Conservation (phyloP, 371 early-diverging fungal species). For the Dichotomocladium elegans region DNA sequence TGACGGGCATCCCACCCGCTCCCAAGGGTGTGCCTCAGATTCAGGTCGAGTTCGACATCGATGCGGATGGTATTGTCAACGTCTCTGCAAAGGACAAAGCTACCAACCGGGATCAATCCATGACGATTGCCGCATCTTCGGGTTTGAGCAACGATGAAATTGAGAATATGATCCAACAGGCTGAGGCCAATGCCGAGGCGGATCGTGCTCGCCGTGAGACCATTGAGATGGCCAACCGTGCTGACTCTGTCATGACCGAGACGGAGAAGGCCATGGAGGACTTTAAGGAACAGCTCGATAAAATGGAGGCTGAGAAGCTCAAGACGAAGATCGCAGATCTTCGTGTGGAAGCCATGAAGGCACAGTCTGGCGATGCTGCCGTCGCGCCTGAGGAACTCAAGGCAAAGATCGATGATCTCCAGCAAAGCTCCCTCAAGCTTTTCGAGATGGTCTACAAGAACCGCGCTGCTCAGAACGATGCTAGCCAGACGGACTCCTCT, state of each 20-base stretch:
- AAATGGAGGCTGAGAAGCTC: conserved; percentile 79
- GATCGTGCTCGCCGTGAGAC: conserved; percentile 91
- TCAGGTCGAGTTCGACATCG: conserved; percentile 98
- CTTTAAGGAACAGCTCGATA: conserved; percentile 90
- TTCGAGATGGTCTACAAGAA: conserved; percentile 97
- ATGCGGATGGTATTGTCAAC: conserved; percentile 99
- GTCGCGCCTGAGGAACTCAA: conserved; percentile 70
- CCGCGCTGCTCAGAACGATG: conserved; percentile 20
- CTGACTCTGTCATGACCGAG: conserved; percentile 87
- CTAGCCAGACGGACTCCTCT: neutral
- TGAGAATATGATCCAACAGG: conserved; percentile 93
- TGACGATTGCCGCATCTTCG: conserved; percentile 96
- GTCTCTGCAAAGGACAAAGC: conserved; percentile 98
- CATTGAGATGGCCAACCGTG: conserved; percentile 92
- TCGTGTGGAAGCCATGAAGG: conserved; percentile 66
- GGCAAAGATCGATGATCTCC: conserved; percentile 76
- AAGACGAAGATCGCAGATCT: conserved; percentile 72
- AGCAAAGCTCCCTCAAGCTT: conserved; percentile 86
- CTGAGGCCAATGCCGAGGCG: conserved; percentile 86
- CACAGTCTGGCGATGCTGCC: conserved; percentile 57
- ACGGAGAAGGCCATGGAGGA: conserved; percentile 93
- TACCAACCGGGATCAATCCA: conserved; percentile 90
- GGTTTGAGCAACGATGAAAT: conserved; percentile 96
- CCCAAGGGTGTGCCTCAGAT: conserved; percentile 94
- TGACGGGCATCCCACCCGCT: conserved; percentile 83